Conservation (phyloP, 1,139 yeast genomes). For the Geotrichum reessii region DNA sequence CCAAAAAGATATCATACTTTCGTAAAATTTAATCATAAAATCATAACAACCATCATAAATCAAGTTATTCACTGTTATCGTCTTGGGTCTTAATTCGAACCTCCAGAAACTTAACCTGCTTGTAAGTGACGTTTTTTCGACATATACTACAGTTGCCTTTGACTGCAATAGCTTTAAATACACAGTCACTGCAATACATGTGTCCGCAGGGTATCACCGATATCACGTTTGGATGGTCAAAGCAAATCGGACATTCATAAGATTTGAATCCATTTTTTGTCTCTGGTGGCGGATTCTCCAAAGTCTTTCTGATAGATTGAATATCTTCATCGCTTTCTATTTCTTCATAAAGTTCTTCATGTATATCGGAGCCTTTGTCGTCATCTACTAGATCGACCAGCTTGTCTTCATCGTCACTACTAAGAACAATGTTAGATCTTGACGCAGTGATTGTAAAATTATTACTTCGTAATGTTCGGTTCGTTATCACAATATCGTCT, state of each 20-base stretch:
- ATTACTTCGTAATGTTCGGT: background rate
- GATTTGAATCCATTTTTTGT: conserved; percentile 20
- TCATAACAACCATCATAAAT: background rate
- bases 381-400: conserved; percentile 16
- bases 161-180: conserved; percentile 34
- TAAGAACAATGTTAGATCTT: background rate
- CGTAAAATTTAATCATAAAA: background rate
- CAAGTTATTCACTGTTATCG: background rate
- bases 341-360: conserved; percentile 2
- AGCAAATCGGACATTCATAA: conserved; percentile 34
- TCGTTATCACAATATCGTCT: conserved; percentile 2
- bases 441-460: background rate
- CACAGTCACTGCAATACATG: conserved; percentile 36
- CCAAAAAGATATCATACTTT: background rate
- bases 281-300: background rate
- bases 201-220: conserved; percentile 38
- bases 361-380: conserved; percentile 6
- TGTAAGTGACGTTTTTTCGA: conserved; percentile 31
- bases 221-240: conserved; percentile 33
- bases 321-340: conserved; percentile 7
- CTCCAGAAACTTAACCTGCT: conserved; percentile 27
- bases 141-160: conserved; percentile 37
- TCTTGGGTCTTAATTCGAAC: background rate
- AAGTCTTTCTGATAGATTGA: background rate
- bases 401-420: conserved; percentile 12